Evolutionary conservation across 139 green algal genomes (phyloP), one percentile per base, ranked within the genome.

Genomic region (Chlamydomonas sphaeroides): DNA sequence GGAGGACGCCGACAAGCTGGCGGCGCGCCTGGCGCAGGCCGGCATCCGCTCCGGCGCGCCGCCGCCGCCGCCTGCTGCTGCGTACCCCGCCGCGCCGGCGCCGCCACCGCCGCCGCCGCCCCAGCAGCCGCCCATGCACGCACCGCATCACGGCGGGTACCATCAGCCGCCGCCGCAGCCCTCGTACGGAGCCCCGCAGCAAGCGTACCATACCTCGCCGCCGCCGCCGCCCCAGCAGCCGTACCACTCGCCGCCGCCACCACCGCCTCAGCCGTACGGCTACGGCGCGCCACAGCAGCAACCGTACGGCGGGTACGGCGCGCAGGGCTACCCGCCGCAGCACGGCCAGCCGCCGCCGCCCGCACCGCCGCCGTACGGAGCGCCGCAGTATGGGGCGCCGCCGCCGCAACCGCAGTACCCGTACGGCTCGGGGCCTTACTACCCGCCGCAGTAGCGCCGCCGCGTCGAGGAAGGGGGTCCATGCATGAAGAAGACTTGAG

Each of bases 31-130:
- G 56, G 67, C 68, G 23, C 35, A 35, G 30, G 56, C 53, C 7
- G 78, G 53, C 39, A 68, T 77, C 35, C 49, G 36, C n/a, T 26
- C 48, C 51, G 66, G 78, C 0, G 66, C 21, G 4, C 38, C 66
- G 10, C 53, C 65, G 3, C 53, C 74, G 41, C 59, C 83, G 56
- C 83, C 79, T 49, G 41, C 74, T 30, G 57, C 79, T 53, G 83
- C 74, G 67, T 75, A 75, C 66, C 65, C 66, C 62, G 48, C 39
- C 25, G 48, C 38, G 25, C 33, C 63, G 28, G 21, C 17, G 25
- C 59, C 39, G 61, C 61, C 28, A 15, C 2, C 59, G 42, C 41
- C 32, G 41, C 7, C 76, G 68, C 30, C 28, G n/a, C 68, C 14
- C 7, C 41, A 26, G 38, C 38, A 18, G 25, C 66, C 39, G 6